Evolutionary conservation across 176 grass and related monocot genomes (phyloP), one percentile per base, ranked within the genome.

Genomic region (Canna indica): DNA sequence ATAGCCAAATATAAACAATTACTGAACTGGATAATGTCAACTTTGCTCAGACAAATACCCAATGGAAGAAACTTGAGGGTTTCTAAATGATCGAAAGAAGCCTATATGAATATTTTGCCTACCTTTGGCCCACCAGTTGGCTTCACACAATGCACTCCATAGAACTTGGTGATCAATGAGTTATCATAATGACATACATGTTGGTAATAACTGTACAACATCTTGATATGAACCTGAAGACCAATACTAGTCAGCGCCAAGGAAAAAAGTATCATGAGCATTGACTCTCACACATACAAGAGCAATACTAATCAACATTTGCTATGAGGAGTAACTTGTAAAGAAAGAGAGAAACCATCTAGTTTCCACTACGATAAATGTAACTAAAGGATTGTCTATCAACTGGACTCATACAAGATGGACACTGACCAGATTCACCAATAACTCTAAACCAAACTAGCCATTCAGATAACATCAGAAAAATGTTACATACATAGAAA

Each of bases 101-200:
- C 31, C 30, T 18, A 32, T 72, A 0, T 12, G 17, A 38, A 36
- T 34, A 28, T 65, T 67, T 22, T 1, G 47, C 71, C 1, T 34
- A 91, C 88, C 82, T 91, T 88, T n/a, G 54, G 88, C 50, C 83
- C 92, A 67, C 84, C 84, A 47, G 77, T 74, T 30, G 82, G 82
- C 76, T 96, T 96, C 61, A 91, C 81, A 68, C 83, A 96, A 77
- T 96, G 92, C 69, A 72, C 31, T 11, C 69, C 69, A 35, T 54
- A 72, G 32, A 72, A 72, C 47, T 54, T 72, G 5, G 69, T 72
- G 10, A 72, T 45, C 22, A 72, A 31, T 20, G 69, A 54, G 27
- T 72, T 72, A 29, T 72, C 30, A 54, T 54, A 72, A 5, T 20
- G 47, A 32, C 47, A 24, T 12, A 72, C 47, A 72, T 72, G 69